phyloP scores from a whole-genome alignment of 306 rosid species.

The Coriaria nepalensis region DNA sequence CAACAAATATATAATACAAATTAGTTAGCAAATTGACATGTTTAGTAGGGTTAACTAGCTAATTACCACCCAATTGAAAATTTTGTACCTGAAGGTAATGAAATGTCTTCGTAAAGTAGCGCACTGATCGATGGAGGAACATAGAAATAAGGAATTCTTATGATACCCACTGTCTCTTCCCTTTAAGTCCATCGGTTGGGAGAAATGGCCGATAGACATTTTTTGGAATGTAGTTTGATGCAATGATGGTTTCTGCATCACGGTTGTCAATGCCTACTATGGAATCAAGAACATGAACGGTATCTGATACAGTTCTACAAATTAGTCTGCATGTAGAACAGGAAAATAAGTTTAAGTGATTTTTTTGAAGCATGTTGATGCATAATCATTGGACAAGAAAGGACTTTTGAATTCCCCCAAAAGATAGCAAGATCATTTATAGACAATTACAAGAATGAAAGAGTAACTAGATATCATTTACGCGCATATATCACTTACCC shows the following conservation, averaged over 20 bases:
- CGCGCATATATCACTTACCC: conserved; percentile 46
- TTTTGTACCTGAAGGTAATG: no score
- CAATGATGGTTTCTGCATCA: conserved; percentile 40
- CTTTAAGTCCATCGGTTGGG: conserved; percentile 33
- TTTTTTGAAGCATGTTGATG: background rate
- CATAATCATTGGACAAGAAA: background rate
- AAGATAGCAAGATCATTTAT: no score
- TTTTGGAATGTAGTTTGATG: conserved; percentile 35
- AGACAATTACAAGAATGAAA: no score
- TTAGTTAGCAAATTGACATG: no score
- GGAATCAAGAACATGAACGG: conserved; percentile 58
- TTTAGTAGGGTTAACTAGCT: no score
- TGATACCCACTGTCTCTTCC: conserved; percentile 58
- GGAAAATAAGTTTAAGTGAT: no score
- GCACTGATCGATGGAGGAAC: conserved; percentile 29
- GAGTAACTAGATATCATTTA: background rate
- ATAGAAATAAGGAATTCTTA: conserved; percentile 33
- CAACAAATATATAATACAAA: background rate
- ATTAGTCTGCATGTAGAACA: conserved; percentile 59
- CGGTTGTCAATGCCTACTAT: conserved; percentile 51
- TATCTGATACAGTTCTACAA: conserved; percentile 66
- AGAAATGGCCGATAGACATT: conserved; percentile 52
- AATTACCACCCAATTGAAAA: no score
- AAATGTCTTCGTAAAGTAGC: conserved; percentile 5
- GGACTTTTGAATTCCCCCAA: no score